Base-by-base conservation (phyloP, 2,329 filamentous ascomycete species). In the Colletotrichum filicis region DNA sequence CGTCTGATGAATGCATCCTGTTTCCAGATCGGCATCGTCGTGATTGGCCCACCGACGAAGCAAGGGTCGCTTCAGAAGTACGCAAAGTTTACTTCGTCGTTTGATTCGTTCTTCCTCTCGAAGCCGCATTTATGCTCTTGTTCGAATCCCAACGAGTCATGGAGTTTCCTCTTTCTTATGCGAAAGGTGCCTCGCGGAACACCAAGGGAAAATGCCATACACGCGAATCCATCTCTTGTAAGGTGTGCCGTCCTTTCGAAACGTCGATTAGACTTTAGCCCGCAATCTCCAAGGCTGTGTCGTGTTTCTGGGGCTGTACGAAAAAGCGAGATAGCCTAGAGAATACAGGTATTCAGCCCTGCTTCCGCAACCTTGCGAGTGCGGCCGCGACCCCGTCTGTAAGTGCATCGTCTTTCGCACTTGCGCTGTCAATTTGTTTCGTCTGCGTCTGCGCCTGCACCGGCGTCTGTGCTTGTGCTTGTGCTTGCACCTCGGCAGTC, bases 361-460 rank as follows among this genome's bases (percentile, higher is more conserved):
- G 82, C 67, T 91, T 83, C 68, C 90, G 84, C 28, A 93, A 80
- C 75, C 83, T 91, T 8, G 90, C 90, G 73, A 93, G 78, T 19
- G 91, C 91, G 37, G 89, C 89, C 58, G 90, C 89, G 59, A 93
- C 82, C 2, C 91, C 90, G 58, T 86, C 89, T 73, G 86, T 86
- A 5, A 92, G 81, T 37, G 86, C 81, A 5, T 88, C 84, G 46
- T 83, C 81, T 73, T 79, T 81, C 53, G 55, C 32, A 60, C 62
- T 53, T 46, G 63, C 46, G 46, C 37, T 64, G 60, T 73, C 57
- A 76, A 74, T 60, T 74, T 68, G 46, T 74, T 57, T 63, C 76
- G 76, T 62, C 80, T 61, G 65, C 46, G 19, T 32, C 16, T 57
- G 62, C 76, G 75, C 30, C 22, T 19, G 35, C 46, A 53, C 65